A percentile compares a stretch with the other conserved stretches of the same genome.
Conservation (phyloP, 1,284 basidiomycete species). For the Sporisorium scitamineum region DNA sequence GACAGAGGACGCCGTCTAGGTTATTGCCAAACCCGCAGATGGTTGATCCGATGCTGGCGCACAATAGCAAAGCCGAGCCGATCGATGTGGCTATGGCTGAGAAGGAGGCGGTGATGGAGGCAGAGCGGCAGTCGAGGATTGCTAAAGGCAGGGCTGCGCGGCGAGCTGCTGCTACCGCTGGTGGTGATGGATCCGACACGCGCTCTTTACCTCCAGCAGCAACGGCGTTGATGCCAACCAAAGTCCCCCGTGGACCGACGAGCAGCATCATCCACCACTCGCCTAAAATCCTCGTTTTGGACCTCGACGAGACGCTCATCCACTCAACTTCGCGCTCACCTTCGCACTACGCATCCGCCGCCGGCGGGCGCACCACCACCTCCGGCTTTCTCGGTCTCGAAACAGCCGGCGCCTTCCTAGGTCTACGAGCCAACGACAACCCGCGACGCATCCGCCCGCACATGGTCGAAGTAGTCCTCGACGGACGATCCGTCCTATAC, state of each 20-base stretch:
- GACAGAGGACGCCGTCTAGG: slow-evolving; percentile 28
- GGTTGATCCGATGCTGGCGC: slow-evolving; percentile 55
- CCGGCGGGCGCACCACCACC: slow-evolving; percentile 29
- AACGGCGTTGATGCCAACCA: slow-evolving; percentile 5
- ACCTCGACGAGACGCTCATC: slow-evolving; percentile 97
- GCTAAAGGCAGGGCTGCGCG: slow-evolving; percentile 35
- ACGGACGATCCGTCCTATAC: slow-evolving; percentile 89
- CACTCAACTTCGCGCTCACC: slow-evolving; percentile 89
- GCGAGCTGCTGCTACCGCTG: slow-evolving; percentile 19
- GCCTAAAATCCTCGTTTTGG: slow-evolving; percentile 74
- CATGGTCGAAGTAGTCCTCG: slow-evolving; percentile 94
- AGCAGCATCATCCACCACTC: slow-evolving; percentile 63
- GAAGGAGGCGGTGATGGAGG: slow-evolving; percentile 43
- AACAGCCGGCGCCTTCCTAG: slow-evolving; percentile 56
- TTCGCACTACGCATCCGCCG: slow-evolving; percentile 20
- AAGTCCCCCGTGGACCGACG: slow-evolving; percentile 42
- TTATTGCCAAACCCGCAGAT: slow-evolving; percentile 59
- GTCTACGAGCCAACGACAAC: slow-evolving; percentile 58
- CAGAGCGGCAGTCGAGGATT: slow-evolving; percentile 37
- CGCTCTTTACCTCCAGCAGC: slow-evolving; percentile 1
- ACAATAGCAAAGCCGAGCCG: slow-evolving; percentile 41
- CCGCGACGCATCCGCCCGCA: slow-evolving; percentile 77
- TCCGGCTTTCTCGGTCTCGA: slow-evolving; percentile 60
- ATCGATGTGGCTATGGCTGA: slow-evolving; percentile 40
- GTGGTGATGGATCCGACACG: neutral